These are phyloP conservation scores for Petrea volubilis DNA, from an alignment of 257 asterid species.

Conservation along the genomic window DNA sequence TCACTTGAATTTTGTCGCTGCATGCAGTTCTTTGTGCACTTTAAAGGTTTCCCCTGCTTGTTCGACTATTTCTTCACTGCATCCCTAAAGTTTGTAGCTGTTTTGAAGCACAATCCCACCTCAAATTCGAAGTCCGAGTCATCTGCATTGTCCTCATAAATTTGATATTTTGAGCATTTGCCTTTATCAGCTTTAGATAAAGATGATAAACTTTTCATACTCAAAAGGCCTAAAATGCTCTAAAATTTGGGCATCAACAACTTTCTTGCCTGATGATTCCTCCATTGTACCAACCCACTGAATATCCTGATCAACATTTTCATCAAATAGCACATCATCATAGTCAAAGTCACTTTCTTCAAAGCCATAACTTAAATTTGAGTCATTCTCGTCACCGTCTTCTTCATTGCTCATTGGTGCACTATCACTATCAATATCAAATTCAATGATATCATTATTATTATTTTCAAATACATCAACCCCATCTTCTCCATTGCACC, in stretches of 20 bases:
- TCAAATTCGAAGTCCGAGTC: neutral
- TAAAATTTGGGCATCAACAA: neutral
- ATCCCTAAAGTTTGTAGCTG: neutral
- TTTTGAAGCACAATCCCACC: neutral
- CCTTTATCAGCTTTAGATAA: neutral
- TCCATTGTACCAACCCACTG: neutral
- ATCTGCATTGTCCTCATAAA: neutral
- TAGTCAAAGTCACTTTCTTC: too few relatives aligned
- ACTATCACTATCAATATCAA: neutral
- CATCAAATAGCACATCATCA: neutral
- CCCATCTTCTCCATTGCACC: too few relatives aligned
- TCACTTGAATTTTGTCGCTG: neutral
- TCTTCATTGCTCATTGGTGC: neutral
- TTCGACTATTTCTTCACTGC: neutral
- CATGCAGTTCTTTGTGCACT: neutral
- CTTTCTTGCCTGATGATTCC: neutral
- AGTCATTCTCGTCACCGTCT: neutral
- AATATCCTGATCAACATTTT: neutral
- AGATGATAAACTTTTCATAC: neutral
- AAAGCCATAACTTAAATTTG: neutral
- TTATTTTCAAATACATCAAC: too few relatives aligned
- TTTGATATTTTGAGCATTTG: neutral
- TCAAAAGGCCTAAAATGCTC: neutral
- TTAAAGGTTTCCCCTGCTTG: neutral
- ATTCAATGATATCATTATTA: neutral